Percentiles rank a stretch among this genome's conserved stretches.
These are phyloP conservation scores for Capsella bursapastoris DNA, from an alignment of 345 rosid genomes.

Conservation along the genomic window DNA sequence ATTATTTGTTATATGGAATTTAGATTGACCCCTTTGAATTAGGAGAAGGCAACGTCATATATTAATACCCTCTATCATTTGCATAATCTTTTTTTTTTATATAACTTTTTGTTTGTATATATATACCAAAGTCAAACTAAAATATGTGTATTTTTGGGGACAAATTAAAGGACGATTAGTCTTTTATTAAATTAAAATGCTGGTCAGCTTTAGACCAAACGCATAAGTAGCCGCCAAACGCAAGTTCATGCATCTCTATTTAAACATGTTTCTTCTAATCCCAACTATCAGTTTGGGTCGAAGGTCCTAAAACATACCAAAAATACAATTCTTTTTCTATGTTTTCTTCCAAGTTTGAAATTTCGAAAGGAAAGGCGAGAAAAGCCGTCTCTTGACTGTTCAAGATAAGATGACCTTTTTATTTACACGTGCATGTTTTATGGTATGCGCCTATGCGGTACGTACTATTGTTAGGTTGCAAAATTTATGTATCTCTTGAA, in stretches of 20 bases:
- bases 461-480: neutral
- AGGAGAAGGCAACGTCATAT: constrained; percentile 31
- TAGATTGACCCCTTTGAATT: constrained; percentile 37
- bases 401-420: constrained; percentile 32
- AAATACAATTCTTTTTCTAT: neutral
- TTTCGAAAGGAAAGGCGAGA: constrained; percentile 10
- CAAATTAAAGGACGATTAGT: constrained; percentile 16
- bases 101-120: neutral
- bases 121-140: constrained; percentile 27
- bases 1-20: constrained; percentile 26
- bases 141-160: neutral
- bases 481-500: neutral
- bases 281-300: constrained; percentile 24
- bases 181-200: constrained; percentile 9
- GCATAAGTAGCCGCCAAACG: constrained; percentile 31
- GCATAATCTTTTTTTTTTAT: neutral
- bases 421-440: constrained; percentile 28
- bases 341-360: constrained; percentile 9
- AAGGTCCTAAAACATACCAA: constrained; percentile 29
- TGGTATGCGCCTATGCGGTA: too few species aligned
- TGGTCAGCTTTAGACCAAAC: constrained; percentile 30
- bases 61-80: neutral
- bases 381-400: constrained; percentile 38
- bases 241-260: constrained; percentile 40
- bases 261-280: constrained; percentile 15